Conservation (phyloP, 495 filamentous ascomycete genomes). For the Hypoxylon fuscum region DNA sequence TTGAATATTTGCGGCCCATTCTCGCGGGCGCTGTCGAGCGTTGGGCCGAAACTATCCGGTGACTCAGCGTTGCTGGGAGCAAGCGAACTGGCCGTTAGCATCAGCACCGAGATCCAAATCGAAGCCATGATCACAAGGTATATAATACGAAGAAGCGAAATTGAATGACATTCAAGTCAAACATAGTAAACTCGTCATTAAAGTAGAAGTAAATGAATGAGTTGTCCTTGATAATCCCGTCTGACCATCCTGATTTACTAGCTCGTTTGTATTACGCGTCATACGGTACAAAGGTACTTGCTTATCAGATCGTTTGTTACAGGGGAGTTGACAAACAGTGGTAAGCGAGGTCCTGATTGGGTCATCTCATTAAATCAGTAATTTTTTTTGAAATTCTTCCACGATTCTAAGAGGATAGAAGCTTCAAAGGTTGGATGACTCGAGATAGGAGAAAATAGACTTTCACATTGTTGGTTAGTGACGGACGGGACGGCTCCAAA, state of each 20-base stretch:
- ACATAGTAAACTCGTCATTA: neutral
- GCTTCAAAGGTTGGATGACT: no score
- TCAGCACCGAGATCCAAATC: constrained; percentile 8
- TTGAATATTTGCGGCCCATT: constrained; percentile 74
- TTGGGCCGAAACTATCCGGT: constrained; percentile 35
- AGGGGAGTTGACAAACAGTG: neutral
- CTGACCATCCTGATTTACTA: neutral
- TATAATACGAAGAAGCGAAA: neutral
- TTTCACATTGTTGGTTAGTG: no score
- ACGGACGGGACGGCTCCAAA: no score
- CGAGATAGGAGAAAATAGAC: neutral
- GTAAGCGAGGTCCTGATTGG: neutral
- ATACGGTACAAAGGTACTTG: neutral
- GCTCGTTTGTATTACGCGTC: neutral
- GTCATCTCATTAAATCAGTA: no score
- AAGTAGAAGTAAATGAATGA: neutral
- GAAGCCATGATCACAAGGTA: neutral
- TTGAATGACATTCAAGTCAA: neutral
- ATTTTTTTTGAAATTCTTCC: no score
- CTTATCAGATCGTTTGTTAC: neutral
- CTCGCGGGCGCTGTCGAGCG: constrained; percentile 41
- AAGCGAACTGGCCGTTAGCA: constrained; percentile 6
- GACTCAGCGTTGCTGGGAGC: constrained; percentile 1
- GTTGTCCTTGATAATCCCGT: neutral
- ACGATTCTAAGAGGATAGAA: no score